Evolutionary conservation across 768 basidiomycete genomes (phyloP), one percentile per base, ranked within the genome.

Genomic region (Udeniomyces megalosporus): DNA sequence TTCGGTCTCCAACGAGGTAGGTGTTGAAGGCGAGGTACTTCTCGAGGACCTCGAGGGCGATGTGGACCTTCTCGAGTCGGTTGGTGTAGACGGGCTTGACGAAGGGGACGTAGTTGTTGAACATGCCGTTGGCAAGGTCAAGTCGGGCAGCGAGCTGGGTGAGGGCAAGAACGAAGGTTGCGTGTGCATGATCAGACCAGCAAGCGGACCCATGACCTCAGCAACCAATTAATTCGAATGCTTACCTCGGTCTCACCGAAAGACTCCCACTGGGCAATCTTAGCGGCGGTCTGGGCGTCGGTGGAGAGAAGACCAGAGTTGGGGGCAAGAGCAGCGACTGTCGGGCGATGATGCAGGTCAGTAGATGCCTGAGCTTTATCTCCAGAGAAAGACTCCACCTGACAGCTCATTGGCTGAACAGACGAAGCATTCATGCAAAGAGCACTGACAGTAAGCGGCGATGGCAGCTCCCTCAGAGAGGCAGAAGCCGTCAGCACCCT

Each of bases 1-100:
- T 85, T 70, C 93, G 87, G 73, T 99, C 88, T 67, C 84, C 84
- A 60, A 90, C 90, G 70, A 97, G 80, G 81, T 83, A 97, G 50
- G 93, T 99, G 71, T 80, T 82, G 61, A 81, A 78, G 53, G 78
- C 71, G 69, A 99, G 82, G 77, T 86, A 80, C 35, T 75, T 73
- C 67, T 99, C 81, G 61, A 97, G 78, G 66, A 81, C 82, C 45
- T 76, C 76, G 54, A 95, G 78, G 22, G 81, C 75, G 50, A 80
- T 78, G 46, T 74, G 66, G 69, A 83, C 38, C 78, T 79, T 51
- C 85, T 83, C 53, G 53, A 72, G 80, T 75, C 88, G 86, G 66
- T 79, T 72, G 86, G 88, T 66, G 32, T 28, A 48, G 58, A 66
- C 68, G 34, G 84, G 80, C 76, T 95, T 96, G 80, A 78, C 81